These are phyloP conservation scores for Ophiognomonia clavigignenti-juglandacearum DNA, from an alignment of 2,329 filamentous ascomycete species.

Conservation along the genomic window DNA sequence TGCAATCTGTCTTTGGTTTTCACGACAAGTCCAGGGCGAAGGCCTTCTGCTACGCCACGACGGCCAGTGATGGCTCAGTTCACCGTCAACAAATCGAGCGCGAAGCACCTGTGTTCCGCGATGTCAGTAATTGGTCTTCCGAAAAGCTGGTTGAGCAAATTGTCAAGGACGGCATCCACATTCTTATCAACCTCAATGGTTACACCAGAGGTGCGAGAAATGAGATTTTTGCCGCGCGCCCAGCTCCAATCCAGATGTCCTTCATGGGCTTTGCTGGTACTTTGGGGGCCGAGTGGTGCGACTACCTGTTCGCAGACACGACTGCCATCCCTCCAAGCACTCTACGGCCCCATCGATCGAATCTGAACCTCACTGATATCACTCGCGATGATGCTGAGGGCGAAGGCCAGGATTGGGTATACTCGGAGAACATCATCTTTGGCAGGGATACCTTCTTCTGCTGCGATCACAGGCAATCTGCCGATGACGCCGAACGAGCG, in stretches of 20 bases:
- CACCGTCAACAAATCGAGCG: slow-evolving; percentile 91
- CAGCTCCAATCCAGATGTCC: slow-evolving; percentile 96
- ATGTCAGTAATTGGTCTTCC: slow-evolving; percentile 81
- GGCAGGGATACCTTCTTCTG: slow-evolving; percentile 96
- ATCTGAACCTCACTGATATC: slow-evolving; percentile 68
- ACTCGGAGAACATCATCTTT: slow-evolving; percentile 94
- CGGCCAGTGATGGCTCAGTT: slow-evolving; percentile 78
- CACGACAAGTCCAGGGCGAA: slow-evolving; percentile 70
- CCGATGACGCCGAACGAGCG: slow-evolving; percentile 61
- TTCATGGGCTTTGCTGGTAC: slow-evolving; percentile 99
- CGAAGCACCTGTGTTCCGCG: slow-evolving; percentile 85
- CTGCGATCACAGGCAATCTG: slow-evolving; percentile 92
- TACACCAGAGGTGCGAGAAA: slow-evolving; percentile 97
- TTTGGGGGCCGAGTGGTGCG: slow-evolving; percentile 95
- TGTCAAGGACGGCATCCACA: slow-evolving; percentile 81
- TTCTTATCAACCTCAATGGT: slow-evolving; percentile 95
- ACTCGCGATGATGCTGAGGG: slow-evolving; percentile 62
- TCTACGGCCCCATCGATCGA: slow-evolving; percentile 72
- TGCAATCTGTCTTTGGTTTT: slow-evolving; percentile 97
- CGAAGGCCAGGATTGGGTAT: slow-evolving; percentile 78
- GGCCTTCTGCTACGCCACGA: slow-evolving; percentile 95
- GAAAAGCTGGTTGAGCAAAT: slow-evolving; percentile 85
- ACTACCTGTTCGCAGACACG: slow-evolving; percentile 88
- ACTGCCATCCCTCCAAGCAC: slow-evolving; percentile 81
- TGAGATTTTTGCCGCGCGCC: slow-evolving; percentile 91